A percentile compares a stretch with the other conserved stretches of the same genome.
phyloP scores from a whole-genome alignment of 2,329 filamentous ascomycete species.

The Paecilomyces sp. region DNA sequence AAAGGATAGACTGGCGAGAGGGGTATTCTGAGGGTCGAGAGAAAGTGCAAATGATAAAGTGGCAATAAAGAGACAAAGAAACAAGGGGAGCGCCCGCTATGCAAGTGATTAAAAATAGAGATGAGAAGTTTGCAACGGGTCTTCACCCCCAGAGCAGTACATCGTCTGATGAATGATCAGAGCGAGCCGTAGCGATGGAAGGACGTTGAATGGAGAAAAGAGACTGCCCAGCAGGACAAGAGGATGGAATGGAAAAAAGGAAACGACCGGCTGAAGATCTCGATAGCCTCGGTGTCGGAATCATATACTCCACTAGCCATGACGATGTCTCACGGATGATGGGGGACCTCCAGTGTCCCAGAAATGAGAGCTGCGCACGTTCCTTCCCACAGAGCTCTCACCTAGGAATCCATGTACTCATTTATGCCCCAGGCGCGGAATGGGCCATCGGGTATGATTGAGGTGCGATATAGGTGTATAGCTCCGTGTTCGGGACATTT shows the following conservation, averaged over 20 bases:
- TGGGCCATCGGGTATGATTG: conserved; percentile 26
- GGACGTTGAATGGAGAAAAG: neutral
- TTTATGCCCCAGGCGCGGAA: conserved; percentile 16
- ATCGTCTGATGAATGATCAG: neutral
- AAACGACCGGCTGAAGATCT: neutral
- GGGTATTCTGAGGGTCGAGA: neutral
- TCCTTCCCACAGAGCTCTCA: no score
- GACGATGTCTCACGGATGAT: neutral
- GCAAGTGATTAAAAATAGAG: conserved; percentile 3
- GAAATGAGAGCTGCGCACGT: neutral
- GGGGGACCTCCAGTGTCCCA: neutral
- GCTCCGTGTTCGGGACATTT: conserved; percentile 15
- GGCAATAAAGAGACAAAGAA: conserved; percentile 2
- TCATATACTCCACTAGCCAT: neutral
- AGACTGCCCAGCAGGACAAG: neutral
- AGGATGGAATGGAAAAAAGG: neutral
- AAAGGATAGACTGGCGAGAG: conserved; percentile 1
- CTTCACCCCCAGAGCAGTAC: neutral
- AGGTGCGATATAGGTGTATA: conserved; percentile 26
- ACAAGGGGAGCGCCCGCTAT: neutral
- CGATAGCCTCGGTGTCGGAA: neutral
- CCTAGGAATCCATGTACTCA: neutral
- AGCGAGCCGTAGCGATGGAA: neutral
- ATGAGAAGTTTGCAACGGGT: neutral
- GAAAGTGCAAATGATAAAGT: conserved; percentile 2